A percentile compares a stretch with the other conserved stretches of the same genome.
Conservation (phyloP, 257 asterid species). For the Scutellaria galericulata region DNA sequence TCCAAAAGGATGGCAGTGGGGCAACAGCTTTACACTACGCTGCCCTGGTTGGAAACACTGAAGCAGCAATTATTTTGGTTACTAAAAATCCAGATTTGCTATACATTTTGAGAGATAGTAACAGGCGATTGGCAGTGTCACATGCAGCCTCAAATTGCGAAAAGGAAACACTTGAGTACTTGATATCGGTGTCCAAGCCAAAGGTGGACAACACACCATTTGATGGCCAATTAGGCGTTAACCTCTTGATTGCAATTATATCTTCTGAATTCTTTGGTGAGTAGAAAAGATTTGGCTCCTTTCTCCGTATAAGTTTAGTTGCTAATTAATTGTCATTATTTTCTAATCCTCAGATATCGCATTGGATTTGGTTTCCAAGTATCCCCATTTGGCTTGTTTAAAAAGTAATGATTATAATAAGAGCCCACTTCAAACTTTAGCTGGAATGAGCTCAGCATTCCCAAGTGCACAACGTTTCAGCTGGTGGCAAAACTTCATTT, state of each 20-base stretch:
- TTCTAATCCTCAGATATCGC: conserved; percentile 29
- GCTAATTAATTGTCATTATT: neutral
- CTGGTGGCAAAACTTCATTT: neutral
- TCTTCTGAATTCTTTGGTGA: neutral
- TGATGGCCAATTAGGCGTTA: no score
- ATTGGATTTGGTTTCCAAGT: conserved; percentile 22
- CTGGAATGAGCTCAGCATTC: neutral
- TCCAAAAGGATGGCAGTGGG: neutral
- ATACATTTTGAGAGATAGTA: neutral
- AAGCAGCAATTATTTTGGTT: conserved; percentile 13
- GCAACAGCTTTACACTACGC: conserved; percentile 7
- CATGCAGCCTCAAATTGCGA: neutral
- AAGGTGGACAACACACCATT: no score
- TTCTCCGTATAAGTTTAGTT: neutral
- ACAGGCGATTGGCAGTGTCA: neutral
- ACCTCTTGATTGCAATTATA: no score
- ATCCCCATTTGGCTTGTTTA: neutral
- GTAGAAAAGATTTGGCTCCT: neutral
- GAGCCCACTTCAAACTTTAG: neutral
- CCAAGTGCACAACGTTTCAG: neutral
- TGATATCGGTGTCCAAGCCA: neutral
- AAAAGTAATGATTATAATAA: neutral
- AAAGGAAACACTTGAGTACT: neutral
- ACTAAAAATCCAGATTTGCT: conserved; percentile 1
- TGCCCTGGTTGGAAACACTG: conserved; percentile 11